Percentiles rank a stretch among this genome's conserved stretches.
These are phyloP conservation scores for Skeletonema potamos DNA, from an alignment of 108 stramenopile genomes.

Conservation along the genomic window DNA sequence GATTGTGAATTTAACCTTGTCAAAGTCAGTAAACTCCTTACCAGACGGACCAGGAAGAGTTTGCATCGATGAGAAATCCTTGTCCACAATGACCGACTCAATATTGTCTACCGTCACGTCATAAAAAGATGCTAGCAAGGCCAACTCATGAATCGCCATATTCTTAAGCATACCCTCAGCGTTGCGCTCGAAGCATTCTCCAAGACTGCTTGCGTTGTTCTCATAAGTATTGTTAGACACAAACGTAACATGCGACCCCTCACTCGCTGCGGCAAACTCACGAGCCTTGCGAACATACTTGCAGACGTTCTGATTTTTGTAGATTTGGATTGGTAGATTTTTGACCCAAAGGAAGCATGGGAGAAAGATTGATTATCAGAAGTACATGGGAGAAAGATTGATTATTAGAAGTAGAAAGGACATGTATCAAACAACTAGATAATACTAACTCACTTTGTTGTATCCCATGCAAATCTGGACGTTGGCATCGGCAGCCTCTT, in stretches of 20 bases:
- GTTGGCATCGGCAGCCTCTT: conserved; percentile 66
- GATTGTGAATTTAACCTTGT: conserved; percentile 94
- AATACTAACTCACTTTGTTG: conserved; percentile 60
- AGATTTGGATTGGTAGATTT: neutral
- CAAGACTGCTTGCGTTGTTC: conserved; percentile 71
- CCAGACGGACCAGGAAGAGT: conserved; percentile 82
- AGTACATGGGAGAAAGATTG: neutral
- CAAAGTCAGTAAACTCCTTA: conserved; percentile 88
- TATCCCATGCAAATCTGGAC: conserved; percentile 92
- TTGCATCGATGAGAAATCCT: conserved; percentile 80
- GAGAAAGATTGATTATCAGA: neutral
- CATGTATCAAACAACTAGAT: neutral
- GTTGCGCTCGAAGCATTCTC: conserved; percentile 93
- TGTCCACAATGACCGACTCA: conserved; percentile 78
- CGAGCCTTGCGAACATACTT: conserved; percentile 84
- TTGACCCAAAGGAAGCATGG: too few relatives aligned
- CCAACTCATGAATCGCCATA: conserved; percentile 94
- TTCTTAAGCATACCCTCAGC: conserved; percentile 94
- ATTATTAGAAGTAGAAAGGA: neutral
- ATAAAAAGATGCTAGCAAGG: conserved; percentile 85
- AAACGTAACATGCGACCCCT: conserved; percentile 82
- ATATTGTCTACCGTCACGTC: conserved; percentile 88
- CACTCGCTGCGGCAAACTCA: conserved; percentile 58
- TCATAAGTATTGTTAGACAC: conserved; percentile 94
- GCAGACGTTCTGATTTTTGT: conserved; percentile 80